phyloP scores from a whole-genome alignment of 192 early-diverging fungal species.

The Coemansia sp. region DNA sequence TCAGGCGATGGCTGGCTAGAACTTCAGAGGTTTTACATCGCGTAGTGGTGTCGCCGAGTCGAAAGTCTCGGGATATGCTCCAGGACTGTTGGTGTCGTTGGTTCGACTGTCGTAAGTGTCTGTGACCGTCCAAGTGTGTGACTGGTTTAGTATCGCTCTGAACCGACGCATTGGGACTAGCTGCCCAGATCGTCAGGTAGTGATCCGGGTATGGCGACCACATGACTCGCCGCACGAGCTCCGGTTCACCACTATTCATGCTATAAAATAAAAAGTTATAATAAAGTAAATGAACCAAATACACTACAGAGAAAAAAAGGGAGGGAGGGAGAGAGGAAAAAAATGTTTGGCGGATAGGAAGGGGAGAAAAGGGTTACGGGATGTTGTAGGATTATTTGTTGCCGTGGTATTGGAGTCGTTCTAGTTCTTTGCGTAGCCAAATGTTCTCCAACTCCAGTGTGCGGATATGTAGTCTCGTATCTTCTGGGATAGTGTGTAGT shows the following conservation, averaged over 20 bases:
- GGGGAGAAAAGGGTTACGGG: not conserved
- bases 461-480: constrained; percentile 29
- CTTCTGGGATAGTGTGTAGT: constrained; percentile 28
- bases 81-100: constrained; percentile 27
- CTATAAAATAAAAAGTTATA: not conserved
- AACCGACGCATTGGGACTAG: not conserved
- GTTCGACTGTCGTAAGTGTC: not conserved
- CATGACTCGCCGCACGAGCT: constrained; percentile 13
- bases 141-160: not conserved
- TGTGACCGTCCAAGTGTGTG: constrained; percentile 16
- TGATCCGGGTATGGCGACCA: constrained; percentile 57
- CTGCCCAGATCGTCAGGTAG: constrained; percentile 51
- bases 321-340: not conserved
- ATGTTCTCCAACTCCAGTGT: constrained; percentile 55
- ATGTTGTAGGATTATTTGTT: not conserved
- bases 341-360: not conserved
- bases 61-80: constrained; percentile 46
- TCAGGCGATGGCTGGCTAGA: constrained; percentile 45
- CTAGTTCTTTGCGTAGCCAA: constrained; percentile 41
- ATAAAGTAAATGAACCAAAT: not conserved
- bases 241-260: not conserved
- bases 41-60: not conserved
- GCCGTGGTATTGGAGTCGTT: not conserved
- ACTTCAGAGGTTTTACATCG: constrained; percentile 34
- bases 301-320: constrained; percentile 7